Conservation (phyloP, 805 yeast genomes). For the Middelhovenomyces tepae region DNA sequence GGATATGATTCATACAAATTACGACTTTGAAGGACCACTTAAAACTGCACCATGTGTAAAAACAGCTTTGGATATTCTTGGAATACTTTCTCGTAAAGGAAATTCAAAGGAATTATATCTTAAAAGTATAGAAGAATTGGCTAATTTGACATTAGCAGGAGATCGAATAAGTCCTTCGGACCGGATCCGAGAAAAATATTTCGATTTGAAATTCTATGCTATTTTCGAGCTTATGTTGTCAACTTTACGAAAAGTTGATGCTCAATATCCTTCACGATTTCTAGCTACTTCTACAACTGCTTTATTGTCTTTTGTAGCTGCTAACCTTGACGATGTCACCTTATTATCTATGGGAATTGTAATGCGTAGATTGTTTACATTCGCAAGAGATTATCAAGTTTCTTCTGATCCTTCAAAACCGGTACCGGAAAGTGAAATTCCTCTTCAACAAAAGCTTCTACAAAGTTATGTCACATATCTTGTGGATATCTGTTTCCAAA, state of each 20-base stretch:
- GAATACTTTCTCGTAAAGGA: conserved; percentile 56
- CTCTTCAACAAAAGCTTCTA: conserved; percentile 54
- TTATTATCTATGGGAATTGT: conserved; percentile 34
- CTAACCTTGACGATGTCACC: conserved; percentile 29
- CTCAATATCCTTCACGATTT: conserved; percentile 73
- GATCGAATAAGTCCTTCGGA: conserved; percentile 10
- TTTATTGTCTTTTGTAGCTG: conserved; percentile 41
- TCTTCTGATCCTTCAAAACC: conserved; percentile 36
- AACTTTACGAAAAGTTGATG: conserved; percentile 51
- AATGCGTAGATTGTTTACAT: conserved; percentile 50
- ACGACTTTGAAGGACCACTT: conserved; percentile 10
- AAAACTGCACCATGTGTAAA: conserved; percentile 18
- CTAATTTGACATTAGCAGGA: conserved; percentile 25
- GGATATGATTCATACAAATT: conserved; percentile 37
- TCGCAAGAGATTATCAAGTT: conserved; percentile 44
- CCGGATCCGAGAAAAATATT: conserved; percentile 20
- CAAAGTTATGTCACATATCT: conserved; percentile 52
- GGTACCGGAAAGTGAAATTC: conserved; percentile 31
- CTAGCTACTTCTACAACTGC: conserved; percentile 59
- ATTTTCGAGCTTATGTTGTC: conserved; percentile 56
- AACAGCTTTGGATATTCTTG: conserved; percentile 43
- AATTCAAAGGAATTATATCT: conserved; percentile 75
- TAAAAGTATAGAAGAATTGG: conserved; percentile 57
- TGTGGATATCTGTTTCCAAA: conserved; percentile 33
- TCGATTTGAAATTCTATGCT: conserved; percentile 54